These are phyloP conservation scores for Thozetella sp. DNA, from an alignment of 495 filamentous ascomycete species.

Conservation along the genomic window DNA sequence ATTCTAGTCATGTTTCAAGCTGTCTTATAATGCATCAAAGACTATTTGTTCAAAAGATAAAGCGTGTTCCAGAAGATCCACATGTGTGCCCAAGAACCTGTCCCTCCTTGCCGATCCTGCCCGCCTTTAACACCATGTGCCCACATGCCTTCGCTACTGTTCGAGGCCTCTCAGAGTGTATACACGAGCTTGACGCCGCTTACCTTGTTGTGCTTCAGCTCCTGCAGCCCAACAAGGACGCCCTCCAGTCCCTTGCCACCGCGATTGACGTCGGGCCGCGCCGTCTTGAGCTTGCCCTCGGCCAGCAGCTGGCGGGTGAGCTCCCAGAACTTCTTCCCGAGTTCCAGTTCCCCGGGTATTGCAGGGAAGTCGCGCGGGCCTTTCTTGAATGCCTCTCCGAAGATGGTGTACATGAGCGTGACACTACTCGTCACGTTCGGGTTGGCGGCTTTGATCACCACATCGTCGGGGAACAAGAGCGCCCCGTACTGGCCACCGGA, in stretches of 20 bases:
- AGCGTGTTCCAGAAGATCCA: too few species aligned
- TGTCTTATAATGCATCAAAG: too few species aligned
- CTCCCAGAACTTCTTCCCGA: conserved; percentile 23
- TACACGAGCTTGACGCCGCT: conserved; percentile 40
- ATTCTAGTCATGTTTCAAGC: too few species aligned
- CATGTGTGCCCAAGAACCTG: background rate
- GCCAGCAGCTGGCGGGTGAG: conserved; percentile 18
- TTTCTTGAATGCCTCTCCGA: conserved; percentile 19
- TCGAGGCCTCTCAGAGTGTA: conserved; percentile 17
- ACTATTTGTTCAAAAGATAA: too few species aligned
- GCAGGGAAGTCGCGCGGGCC: background rate
- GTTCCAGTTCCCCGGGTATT: conserved; percentile 20
- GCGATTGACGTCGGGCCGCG: conserved; percentile 24
- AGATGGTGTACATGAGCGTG: conserved; percentile 28
- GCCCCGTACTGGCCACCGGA: conserved; percentile 17
- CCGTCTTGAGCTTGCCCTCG: conserved; percentile 25
- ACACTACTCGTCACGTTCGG: conserved; percentile 18
- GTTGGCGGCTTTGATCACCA: conserved; percentile 22
- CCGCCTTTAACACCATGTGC: background rate
- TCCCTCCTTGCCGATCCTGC: background rate
- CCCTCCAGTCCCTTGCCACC: conserved; percentile 35
- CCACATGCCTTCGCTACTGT: background rate
- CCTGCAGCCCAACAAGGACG: conserved; percentile 31
- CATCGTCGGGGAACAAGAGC: conserved; percentile 21
- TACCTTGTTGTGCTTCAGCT: conserved; percentile 28